Conservation (phyloP, 2,329 filamentous ascomycete species). For the Sporothrix protearum region DNA sequence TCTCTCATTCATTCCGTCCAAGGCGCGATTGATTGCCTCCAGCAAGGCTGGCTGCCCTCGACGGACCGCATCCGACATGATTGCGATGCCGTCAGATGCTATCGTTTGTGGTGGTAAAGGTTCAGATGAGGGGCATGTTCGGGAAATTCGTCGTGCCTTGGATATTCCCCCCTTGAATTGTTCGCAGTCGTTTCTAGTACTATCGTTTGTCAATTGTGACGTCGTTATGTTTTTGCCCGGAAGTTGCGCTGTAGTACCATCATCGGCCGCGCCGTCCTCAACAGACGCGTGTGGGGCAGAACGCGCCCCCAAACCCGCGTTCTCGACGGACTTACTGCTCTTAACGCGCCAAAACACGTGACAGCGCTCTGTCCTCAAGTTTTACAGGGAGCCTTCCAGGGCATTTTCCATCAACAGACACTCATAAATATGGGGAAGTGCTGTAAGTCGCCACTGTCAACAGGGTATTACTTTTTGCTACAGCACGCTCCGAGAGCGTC, state of each 20-base stretch:
- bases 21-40: constrained; percentile 41
- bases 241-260: background rate
- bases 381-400: background rate
- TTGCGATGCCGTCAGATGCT: background rate
- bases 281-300: background rate
- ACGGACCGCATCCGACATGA: background rate
- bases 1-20: constrained; percentile 38
- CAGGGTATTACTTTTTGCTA: background rate
- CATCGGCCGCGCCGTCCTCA: too few relatives aligned
- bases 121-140: background rate
- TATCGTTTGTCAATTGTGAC: background rate
- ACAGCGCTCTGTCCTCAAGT: background rate
- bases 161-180: too few relatives aligned
- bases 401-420: background rate
- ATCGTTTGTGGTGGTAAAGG: background rate
- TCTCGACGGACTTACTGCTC: background rate
- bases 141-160: background rate
- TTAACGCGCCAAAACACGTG: constrained; percentile 14
- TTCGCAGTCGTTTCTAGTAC: background rate
- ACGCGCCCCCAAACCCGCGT: constrained; percentile 14
- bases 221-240: background rate
- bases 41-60: constrained; percentile 36
- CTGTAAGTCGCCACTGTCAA: background rate
- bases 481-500: background rate
- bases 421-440: background rate